Evolutionary conservation across 306 rosid genomes (phyloP).

Genomic region (Datisca glomerata): DNA sequence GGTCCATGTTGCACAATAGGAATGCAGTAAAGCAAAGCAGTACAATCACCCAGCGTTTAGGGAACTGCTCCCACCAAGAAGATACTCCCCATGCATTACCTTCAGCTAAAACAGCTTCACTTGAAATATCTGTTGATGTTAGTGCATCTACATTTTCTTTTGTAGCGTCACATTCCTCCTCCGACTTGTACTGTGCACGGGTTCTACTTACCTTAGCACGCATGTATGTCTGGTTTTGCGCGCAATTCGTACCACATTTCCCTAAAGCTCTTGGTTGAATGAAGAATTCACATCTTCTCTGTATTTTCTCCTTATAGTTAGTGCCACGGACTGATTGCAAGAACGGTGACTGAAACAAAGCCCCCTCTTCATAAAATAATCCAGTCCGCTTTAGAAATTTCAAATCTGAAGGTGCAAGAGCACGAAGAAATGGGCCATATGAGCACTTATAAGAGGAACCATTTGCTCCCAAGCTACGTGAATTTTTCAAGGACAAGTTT

Average conservation of each 20-base stretch:
- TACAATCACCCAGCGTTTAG: conserved; percentile 93
- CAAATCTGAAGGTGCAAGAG: conserved; percentile 18
- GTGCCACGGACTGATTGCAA: too few species aligned
- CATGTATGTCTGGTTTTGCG: conserved; percentile 24
- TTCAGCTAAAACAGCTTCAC: conserved; percentile 56
- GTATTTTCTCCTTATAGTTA: conserved; percentile 16
- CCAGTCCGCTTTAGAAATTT: conserved; percentile 9
- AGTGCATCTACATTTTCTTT: conserved; percentile 36
- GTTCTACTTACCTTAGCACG: conserved; percentile 32
- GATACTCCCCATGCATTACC: conserved; percentile 31
- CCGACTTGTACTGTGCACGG: conserved; percentile 52
- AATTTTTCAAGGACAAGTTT: conserved; percentile 9
- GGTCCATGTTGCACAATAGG: conserved; percentile 93
- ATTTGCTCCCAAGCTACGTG: conserved; percentile 16
- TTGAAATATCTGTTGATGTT: conserved; percentile 42
- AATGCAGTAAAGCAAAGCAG: conserved; percentile 80
- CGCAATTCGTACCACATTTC: conserved; percentile 21
- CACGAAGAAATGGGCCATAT: conserved; percentile 14
- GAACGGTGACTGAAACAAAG: conserved; percentile 15
- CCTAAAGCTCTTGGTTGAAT: conserved; percentile 13
- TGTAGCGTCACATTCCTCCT: conserved; percentile 42
- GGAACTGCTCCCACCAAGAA: conserved; percentile 66
- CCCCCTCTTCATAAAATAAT: too few species aligned
- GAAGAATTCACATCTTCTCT: conserved; percentile 19
- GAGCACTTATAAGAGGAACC: conserved; percentile 21